Evolutionary conservation across 441 rosid species (phyloP), one percentile per base, ranked within the genome.

Genomic region (Viola pubescens): DNA sequence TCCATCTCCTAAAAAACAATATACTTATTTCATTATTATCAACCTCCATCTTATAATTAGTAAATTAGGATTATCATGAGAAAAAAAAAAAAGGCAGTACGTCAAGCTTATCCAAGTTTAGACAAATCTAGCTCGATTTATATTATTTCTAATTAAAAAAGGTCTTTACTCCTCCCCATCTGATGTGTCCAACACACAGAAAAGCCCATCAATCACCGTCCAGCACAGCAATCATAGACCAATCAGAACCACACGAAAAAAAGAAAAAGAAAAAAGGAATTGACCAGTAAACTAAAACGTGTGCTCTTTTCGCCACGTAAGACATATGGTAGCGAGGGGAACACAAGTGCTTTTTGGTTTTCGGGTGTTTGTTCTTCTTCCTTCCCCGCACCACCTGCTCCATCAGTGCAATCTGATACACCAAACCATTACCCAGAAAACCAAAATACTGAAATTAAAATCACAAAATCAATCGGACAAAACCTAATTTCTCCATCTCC

Each of bases 381-480:
- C 34, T 26, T 26, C 34, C 34, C 34, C 40, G 50, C 7, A 13
- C 63, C 37, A 65, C 34, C 34, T 26, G 34, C 34, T 26, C 34
- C 34, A 26, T 26, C 34, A 2, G 34, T 58, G 49, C 34, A 26
- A 26, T 26, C 34, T 26, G 34, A 26, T 26, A 26, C 34, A 26
- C 34, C 34, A 26, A 13, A n/a, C 58, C 8, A 43, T 43, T 46
- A 46, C 38, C 56, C 40, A 60, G 52, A 44, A 54, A 8, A 13
- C 63, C 37, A 65, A 56, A 71, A 71, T 63, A 73, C 79, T 75
- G 68, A 65, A 34, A 16, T 60, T 16, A 16, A 16, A 16, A 16
- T 16, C 19, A 16, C 19, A 16, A 16, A 16, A 16, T 16, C 6
- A 46, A 10, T 46, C 8, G 41, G 37, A 40, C 12, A 40, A 39